Percentiles rank a stretch among this genome's conserved stretches.
Evolutionary conservation across 805 yeast genomes (phyloP).

Genomic region (Candida adriatica): DNA sequence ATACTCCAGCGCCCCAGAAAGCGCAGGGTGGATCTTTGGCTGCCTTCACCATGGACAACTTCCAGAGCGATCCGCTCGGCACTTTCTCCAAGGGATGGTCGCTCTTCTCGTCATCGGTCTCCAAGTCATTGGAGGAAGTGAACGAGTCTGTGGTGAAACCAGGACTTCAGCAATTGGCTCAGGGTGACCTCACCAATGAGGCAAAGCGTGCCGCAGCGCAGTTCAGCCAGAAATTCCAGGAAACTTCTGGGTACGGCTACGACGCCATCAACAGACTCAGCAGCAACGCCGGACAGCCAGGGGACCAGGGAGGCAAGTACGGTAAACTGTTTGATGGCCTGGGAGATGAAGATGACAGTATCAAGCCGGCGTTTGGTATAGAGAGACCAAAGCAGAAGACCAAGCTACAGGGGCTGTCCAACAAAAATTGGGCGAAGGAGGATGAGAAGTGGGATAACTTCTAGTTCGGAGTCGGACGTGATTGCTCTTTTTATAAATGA

Average conservation of each 20-base stretch:
- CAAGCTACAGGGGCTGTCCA: slow-evolving; percentile 44
- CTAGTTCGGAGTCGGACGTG: slow-evolving; percentile 19
- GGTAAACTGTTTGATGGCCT: slow-evolving; percentile 53
- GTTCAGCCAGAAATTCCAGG: slow-evolving; percentile 91
- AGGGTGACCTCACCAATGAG: slow-evolving; percentile 71
- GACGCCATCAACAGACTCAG: slow-evolving; percentile 45
- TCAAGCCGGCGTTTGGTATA: slow-evolving; percentile 65
- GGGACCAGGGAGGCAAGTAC: slow-evolving; percentile 33
- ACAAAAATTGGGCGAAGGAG: slow-evolving; percentile 35
- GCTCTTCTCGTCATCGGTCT: slow-evolving; percentile 76
- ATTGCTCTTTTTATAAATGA: too few relatives aligned
- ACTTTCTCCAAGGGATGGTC: slow-evolving; percentile 93
- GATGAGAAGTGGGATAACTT: slow-evolving; percentile 70
- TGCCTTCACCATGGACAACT: slow-evolving; percentile 55
- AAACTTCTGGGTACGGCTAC: slow-evolving; percentile 71
- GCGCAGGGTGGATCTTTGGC: slow-evolving; percentile 37
- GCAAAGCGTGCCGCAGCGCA: slow-evolving; percentile 93
- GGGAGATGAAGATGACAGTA: slow-evolving; percentile 31
- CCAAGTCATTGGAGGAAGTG: slow-evolving; percentile 78
- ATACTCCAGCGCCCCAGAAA: slow-evolving; percentile 48
- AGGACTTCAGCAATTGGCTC: slow-evolving; percentile 72
- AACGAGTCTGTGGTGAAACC: slow-evolving; percentile 88
- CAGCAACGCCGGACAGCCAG: slow-evolving; percentile 28
- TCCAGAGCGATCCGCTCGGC: slow-evolving; percentile 85
- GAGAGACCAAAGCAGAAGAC: slow-evolving; percentile 52